Evolutionary conservation across 805 yeast species (phyloP).

Genomic region (Metschnikowia shivogae): DNA sequence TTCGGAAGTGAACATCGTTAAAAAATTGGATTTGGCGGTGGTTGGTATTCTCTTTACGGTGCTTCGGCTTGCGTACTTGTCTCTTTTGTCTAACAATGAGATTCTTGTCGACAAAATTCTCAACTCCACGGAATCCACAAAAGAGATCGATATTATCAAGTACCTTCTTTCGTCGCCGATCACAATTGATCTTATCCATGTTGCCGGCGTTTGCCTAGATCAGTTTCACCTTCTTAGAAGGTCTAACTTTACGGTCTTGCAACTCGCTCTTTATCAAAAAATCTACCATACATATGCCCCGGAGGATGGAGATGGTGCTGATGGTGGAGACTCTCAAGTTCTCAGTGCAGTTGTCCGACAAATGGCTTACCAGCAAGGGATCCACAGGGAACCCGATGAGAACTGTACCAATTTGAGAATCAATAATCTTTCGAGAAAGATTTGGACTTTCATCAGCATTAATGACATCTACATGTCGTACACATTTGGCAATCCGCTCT

Average conservation of each 20-base stretch:
- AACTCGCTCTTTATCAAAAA: conserved; percentile 26
- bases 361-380: conserved; percentile 64
- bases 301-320: conserved; percentile 41
- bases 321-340: conserved; percentile 34
- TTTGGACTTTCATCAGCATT: conserved; percentile 21
- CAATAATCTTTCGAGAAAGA: conserved; percentile 22
- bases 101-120: conserved; percentile 27
- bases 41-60: conserved; percentile 40
- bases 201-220: conserved; percentile 52
- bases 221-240: conserved; percentile 48
- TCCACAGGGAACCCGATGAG: conserved; percentile 61
- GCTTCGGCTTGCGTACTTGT: conserved; percentile 39
- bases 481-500: conserved; percentile 15
- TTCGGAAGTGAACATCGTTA: conserved; percentile 19
- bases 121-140: conserved; percentile 20
- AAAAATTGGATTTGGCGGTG: conserved; percentile 36
- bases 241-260: conserved; percentile 27
- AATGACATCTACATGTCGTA: conserved; percentile 12
- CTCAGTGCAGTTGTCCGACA: conserved; percentile 38
- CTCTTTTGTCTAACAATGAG: conserved; percentile 32
- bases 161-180: conserved; percentile 46
- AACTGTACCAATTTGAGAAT: conserved; percentile 16
- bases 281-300: conserved; percentile 36
- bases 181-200: conserved; percentile 40
- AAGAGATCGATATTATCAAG: conserved; percentile 24